Conservation (phyloP, 1,284 basidiomycete species). For the Ceratobasidium sp. region DNA sequence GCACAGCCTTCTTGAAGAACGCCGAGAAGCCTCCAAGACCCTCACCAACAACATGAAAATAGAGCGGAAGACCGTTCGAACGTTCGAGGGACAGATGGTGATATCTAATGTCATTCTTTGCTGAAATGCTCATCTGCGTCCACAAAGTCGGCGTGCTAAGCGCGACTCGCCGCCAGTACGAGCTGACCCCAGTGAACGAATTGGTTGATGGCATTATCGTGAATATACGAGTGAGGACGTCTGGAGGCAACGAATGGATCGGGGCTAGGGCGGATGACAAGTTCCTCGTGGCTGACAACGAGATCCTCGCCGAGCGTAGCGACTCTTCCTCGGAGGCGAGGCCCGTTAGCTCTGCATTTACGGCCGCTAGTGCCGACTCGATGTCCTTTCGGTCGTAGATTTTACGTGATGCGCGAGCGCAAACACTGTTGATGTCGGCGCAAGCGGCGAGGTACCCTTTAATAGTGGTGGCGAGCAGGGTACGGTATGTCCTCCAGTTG, state of each 20-base stretch:
- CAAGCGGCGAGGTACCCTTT: not conserved
- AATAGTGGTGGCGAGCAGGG: not conserved
- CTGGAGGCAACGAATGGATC: not conserved
- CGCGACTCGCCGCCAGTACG: slow-evolving; percentile 2
- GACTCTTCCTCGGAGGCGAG: not conserved
- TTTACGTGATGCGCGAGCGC: not conserved
- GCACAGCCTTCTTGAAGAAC: no score
- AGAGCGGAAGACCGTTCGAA: not conserved
- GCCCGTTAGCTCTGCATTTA: not conserved
- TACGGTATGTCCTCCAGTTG: not conserved
- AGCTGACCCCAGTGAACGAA: slow-evolving; percentile 11
- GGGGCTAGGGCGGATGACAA: not conserved
- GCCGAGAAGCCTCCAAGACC: no score
- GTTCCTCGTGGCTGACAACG: not conserved
- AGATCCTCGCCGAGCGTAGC: not conserved
- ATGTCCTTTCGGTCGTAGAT: not conserved
- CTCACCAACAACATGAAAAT: not conserved
- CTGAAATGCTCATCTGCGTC: not conserved
- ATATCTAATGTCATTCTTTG: not conserved
- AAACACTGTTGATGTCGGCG: not conserved
- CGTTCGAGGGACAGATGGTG: not conserved
- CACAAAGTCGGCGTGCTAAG: not conserved
- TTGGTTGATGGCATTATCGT: not conserved
- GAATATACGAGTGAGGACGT: not conserved
- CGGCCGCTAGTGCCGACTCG: not conserved